A percentile compares a stretch with the other conserved stretches of the same genome.
Evolutionary conservation across 1,284 basidiomycete species (phyloP).

Genomic region (Marasmius oreades): DNA sequence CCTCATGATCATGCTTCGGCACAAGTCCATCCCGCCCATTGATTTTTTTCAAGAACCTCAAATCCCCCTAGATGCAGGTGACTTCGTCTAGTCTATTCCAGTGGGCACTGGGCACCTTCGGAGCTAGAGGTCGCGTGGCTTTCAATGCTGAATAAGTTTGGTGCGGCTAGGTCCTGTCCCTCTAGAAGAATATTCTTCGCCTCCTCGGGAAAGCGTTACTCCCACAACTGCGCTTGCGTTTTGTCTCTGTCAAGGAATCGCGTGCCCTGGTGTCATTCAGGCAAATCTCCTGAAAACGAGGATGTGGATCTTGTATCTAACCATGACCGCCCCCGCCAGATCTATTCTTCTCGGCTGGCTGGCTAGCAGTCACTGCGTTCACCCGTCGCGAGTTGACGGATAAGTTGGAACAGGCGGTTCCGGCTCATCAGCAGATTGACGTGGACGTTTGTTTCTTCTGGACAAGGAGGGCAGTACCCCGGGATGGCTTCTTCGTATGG

Average conservation of each 20-base stretch:
- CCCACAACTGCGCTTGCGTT: conserved; percentile 34
- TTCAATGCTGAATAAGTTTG: conserved; percentile 71
- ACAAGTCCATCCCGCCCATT: conserved; percentile 53
- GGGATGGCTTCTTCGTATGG: conserved; percentile 57
- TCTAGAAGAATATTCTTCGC: conserved; percentile 45
- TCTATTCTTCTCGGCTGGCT: conserved; percentile 53
- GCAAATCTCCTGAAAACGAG: conserved; percentile 35
- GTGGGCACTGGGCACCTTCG: conserved; percentile 43
- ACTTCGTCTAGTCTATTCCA: no score
- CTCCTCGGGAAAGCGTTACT: background rate
- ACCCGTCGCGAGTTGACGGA: conserved; percentile 41
- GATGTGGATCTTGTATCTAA: conserved; percentile 43
- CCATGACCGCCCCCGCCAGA: conserved; percentile 56
- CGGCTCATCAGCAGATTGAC: conserved; percentile 23
- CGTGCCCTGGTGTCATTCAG: conserved; percentile 45
- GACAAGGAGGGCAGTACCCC: conserved; percentile 64
- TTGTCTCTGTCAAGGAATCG: conserved; percentile 54
- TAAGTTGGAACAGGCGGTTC: conserved; percentile 35
- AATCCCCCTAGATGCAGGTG: conserved; percentile 61
- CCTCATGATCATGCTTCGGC: conserved; percentile 64
- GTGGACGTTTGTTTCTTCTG: conserved; percentile 67
- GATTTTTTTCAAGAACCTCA: conserved; percentile 49
- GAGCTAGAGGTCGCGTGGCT: conserved; percentile 35
- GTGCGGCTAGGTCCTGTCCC: conserved; percentile 67
- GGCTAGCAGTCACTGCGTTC: conserved; percentile 39